phyloP scores from a whole-genome alignment of 2,329 filamentous ascomycete genomes.

The Zymoseptoria passerinii region DNA sequence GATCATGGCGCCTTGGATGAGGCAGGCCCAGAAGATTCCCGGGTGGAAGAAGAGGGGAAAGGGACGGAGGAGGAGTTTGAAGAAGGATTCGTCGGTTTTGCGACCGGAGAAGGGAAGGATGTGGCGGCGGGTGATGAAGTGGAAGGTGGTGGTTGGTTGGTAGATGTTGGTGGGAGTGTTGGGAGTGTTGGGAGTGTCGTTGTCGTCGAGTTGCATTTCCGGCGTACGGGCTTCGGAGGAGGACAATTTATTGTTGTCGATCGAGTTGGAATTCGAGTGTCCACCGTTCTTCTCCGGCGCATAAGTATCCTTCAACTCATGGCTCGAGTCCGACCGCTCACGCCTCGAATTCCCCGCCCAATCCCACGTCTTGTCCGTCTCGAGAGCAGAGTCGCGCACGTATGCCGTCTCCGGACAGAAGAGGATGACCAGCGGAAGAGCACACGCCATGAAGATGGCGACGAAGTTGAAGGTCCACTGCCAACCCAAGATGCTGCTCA shows the following conservation, averaged over 20 bases:
- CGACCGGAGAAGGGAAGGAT: constrained; percentile 63
- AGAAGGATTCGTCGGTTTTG: constrained; percentile 69
- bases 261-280: constrained; percentile 1
- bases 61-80: constrained; percentile 58
- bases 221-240: not conserved
- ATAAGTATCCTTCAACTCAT: not conserved
- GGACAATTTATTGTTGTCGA: not conserved
- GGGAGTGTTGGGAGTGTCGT: not conserved
- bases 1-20: constrained; percentile 84
- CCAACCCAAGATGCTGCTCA: constrained; percentile 69
- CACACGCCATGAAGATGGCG: constrained; percentile 67
- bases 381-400: constrained; percentile 55
- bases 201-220: not conserved
- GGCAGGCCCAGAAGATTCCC: constrained; percentile 69
- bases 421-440: constrained; percentile 64
- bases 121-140: constrained; percentile 17
- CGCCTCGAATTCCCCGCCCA: not conserved
- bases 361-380: constrained; percentile 53
- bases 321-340: not conserved
- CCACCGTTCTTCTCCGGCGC: not conserved
- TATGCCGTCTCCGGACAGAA: constrained; percentile 82
- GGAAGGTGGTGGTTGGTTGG: constrained; percentile 5
- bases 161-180: constrained; percentile 4
- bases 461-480: constrained; percentile 83
- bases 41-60: constrained; percentile 79